phyloP scores from a whole-genome alignment of 768 basidiomycete species.

The Psilocybe azurescens region DNA sequence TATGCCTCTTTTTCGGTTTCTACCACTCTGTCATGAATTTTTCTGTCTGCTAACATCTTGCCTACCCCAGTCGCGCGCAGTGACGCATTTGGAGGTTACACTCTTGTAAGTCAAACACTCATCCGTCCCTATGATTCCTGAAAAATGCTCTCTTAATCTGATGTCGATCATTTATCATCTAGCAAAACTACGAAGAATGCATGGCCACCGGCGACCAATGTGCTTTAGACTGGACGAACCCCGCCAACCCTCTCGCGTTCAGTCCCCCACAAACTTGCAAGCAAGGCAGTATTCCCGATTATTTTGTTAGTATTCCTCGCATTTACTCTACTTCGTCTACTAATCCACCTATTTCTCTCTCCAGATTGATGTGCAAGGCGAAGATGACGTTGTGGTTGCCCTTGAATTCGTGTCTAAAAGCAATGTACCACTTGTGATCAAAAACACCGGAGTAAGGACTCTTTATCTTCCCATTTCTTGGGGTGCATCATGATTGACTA shows the following conservation, averaged over 20 bases:
- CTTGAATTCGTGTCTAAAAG: slow-evolving; percentile 45
- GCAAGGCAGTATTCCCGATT: slow-evolving; percentile 43
- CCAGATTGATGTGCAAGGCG: slow-evolving; percentile 45
- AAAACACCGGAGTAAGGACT: slow-evolving; percentile 53
- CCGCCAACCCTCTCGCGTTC: slow-evolving; percentile 32
- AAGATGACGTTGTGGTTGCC: slow-evolving; percentile 47
- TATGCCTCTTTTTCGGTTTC: too few species aligned
- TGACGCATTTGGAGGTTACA: slow-evolving; percentile 21
- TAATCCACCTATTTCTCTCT: not conserved
- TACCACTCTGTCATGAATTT: not conserved
- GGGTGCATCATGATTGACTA: not conserved
- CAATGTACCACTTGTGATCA: slow-evolving; percentile 47
- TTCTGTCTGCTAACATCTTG: not conserved
- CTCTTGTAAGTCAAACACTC: not conserved
- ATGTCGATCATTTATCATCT: not conserved
- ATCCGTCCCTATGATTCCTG: too few species aligned
- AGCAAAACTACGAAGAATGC: slow-evolving; percentile 60
- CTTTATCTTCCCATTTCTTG: slow-evolving; percentile 9
- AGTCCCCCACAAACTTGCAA: slow-evolving; percentile 38
- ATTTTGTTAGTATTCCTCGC: slow-evolving; percentile 37
- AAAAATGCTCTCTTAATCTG: not conserved
- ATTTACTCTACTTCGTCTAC: not conserved
- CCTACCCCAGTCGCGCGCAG: slow-evolving; percentile 15
- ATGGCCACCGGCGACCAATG: slow-evolving; percentile 50
- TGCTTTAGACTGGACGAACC: slow-evolving; percentile 45